Evolutionary conservation across 148 eudicot genomes (phyloP), one percentile per base, ranked within the genome.

Genomic region (Camellia lanceoleosa): DNA sequence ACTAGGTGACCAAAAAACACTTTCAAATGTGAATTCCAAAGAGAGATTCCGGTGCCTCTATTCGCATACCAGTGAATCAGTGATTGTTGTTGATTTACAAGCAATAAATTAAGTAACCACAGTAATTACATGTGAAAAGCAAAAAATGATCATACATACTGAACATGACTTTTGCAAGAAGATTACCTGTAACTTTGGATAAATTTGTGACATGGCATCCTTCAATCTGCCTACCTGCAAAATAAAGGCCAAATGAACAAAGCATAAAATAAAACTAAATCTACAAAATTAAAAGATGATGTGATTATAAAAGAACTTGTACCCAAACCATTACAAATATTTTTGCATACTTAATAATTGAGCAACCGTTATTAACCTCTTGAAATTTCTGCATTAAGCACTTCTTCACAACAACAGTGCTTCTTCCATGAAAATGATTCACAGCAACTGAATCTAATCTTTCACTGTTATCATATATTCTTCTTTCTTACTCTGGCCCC

Each of bases 191-290:
- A 95, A 83, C 85, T 91, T 93, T 49, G 89, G 92, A 85, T 93
- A 93, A 66, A 92, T 90, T 78, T 85, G 79, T 55, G 90, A 85
- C 99, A 95, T 92, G 73, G 94, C 98, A 73, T 95, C 97, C 90
- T 91, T 93, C 84, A 95, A 69, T 83, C 88, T 89, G 82, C 85
- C 83, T 20, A 93, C 97, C 98, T 95, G 85, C 79, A 83, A 77
- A 80, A 73, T 19, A 66, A 71, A 44, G 18, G 18, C 42, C 73
- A 84, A 46, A 80, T 42, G 20, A 72, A 30, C 41, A 61, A 9
- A 3, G 18, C 9, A 49, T 52, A 15, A 49, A 15, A 11, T 1
- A 61, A 49, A 56, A 30, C 11, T 9, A 7, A 63, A 80, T 16
- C 41, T 73, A 62, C 38, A 19, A 4, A 65, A 66, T 44, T 59